phyloP scores from a whole-genome alignment of 768 basidiomycete species.

The Clathrus columnatus region DNA sequence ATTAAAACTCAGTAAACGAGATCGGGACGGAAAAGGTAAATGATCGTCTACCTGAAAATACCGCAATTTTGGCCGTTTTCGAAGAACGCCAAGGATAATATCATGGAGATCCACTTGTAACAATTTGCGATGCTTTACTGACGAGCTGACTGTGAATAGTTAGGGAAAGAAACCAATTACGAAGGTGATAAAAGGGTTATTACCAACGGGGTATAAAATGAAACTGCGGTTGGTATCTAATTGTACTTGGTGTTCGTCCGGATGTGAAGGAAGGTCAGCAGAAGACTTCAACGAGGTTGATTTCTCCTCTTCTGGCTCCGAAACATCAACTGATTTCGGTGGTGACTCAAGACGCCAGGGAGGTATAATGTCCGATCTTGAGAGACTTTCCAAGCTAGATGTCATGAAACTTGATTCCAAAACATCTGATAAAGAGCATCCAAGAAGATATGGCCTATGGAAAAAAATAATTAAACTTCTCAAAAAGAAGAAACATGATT shows the following conservation, averaged over 20 bases:
- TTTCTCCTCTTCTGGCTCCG: neutral
- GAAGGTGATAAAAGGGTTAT: slow-evolving; percentile 11
- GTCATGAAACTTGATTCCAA: neutral
- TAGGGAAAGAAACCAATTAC: slow-evolving; percentile 11
- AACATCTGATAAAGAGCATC: slow-evolving; percentile 13
- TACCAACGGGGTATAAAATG: slow-evolving; percentile 86
- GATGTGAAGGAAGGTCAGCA: slow-evolving; percentile 32
- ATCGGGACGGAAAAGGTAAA: neutral
- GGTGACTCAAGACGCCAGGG: neutral
- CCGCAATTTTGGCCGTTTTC: slow-evolving; percentile 58
- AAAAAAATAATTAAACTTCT: slow-evolving; percentile 18
- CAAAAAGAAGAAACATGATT: slow-evolving; percentile 9
- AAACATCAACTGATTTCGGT: neutral
- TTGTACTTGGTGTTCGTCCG: slow-evolving; percentile 78
- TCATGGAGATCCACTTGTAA: slow-evolving; percentile 61
- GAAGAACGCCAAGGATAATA: slow-evolving; percentile 67
- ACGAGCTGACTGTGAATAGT: slow-evolving; percentile 12
- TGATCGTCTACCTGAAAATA: slow-evolving; percentile 66
- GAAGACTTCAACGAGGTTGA: neutral
- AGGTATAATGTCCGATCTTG: neutral
- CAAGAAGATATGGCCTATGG: slow-evolving; percentile 32
- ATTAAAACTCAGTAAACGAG: neutral
- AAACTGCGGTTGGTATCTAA: slow-evolving; percentile 92
- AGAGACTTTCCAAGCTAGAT: neutral
- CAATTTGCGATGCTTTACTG: slow-evolving; percentile 31